These are phyloP conservation scores for Trichoderma semiorbis DNA, from an alignment of 2,329 filamentous ascomycete genomes.

Conservation along the genomic window DNA sequence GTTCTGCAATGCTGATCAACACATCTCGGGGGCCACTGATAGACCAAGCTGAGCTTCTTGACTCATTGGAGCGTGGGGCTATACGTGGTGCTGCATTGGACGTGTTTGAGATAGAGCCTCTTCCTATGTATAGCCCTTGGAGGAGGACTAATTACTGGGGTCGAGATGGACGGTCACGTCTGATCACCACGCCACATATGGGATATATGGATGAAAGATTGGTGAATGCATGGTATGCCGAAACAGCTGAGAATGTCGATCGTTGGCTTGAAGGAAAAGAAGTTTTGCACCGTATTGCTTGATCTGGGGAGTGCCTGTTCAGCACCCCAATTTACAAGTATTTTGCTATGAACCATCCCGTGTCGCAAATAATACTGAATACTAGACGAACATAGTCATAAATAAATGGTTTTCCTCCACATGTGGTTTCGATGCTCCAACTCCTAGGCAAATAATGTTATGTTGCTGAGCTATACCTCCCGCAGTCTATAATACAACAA, in stretches of 20 bases:
- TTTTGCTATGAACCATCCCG: neutral
- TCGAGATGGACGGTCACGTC: constrained; percentile 54
- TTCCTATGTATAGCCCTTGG: constrained; percentile 36
- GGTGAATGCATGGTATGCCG: constrained; percentile 63
- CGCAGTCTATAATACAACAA: neutral
- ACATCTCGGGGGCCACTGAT: constrained; percentile 68
- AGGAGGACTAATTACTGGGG: constrained; percentile 2
- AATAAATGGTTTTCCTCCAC: neutral
- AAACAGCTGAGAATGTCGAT: constrained; percentile 61
- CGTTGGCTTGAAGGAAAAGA: constrained; percentile 40
- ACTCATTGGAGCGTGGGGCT: constrained; percentile 51
- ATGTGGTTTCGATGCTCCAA: neutral
- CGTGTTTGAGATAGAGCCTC: constrained; percentile 70
- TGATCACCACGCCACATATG: constrained; percentile 69
- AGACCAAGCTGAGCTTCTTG: constrained; percentile 61
- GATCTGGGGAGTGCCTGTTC: neutral
- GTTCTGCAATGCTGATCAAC: constrained; percentile 62
- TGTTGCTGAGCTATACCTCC: neutral
- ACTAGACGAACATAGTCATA: neutral
- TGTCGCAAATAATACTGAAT: neutral
- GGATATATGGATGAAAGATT: constrained; percentile 68
- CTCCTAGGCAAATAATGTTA: neutral
- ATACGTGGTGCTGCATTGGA: constrained; percentile 71
- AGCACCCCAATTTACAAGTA: neutral
- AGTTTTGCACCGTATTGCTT: constrained; percentile 20